A percentile compares a stretch with the other conserved stretches of the same genome.
Evolutionary conservation across 2,329 filamentous ascomycete species (phyloP).

Genomic region (Diaporthe capsici): DNA sequence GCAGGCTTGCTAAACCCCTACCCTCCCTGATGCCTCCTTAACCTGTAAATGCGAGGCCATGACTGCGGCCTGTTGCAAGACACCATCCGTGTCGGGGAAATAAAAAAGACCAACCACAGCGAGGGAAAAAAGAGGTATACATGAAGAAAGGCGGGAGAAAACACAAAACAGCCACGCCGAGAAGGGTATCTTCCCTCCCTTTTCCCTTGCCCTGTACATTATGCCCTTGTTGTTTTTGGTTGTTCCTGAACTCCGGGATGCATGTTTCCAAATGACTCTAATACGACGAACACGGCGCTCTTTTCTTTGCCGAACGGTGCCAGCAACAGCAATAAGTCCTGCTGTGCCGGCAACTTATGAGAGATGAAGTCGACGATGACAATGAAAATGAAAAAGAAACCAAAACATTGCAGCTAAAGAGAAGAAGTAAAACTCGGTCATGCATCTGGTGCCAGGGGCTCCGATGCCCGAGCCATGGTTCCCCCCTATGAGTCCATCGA

Average conservation of each 20-base stretch:
- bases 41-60: slow-evolving; percentile 35
- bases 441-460: neutral
- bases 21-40: slow-evolving; percentile 20
- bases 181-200: slow-evolving; percentile 37
- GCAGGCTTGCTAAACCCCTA: slow-evolving; percentile 22
- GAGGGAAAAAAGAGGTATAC: neutral
- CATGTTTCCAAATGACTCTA: slow-evolving; percentile 33
- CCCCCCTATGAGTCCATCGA: neutral
- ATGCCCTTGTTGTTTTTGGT: slow-evolving; percentile 7
- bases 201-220: slow-evolving; percentile 8
- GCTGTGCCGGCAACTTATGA: neutral
- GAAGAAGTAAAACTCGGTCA: neutral
- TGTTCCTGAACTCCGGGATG: slow-evolving; percentile 35
- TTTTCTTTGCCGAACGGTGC: neutral
- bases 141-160: neutral
- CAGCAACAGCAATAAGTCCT: neutral
- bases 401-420: neutral
- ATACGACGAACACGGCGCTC: neutral
- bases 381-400: neutral
- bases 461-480: neutral
- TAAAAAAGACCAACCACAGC: neutral
- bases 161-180: neutral
- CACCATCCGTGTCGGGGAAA: neutral
- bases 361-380: neutral
- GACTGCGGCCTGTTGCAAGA: slow-evolving; percentile 17